Percentiles rank a stretch among this genome's conserved stretches.
Evolutionary conservation across 225 moss, liverwort and hornwort genomes (phyloP).

Genomic region (Physcomitrium patens): DNA sequence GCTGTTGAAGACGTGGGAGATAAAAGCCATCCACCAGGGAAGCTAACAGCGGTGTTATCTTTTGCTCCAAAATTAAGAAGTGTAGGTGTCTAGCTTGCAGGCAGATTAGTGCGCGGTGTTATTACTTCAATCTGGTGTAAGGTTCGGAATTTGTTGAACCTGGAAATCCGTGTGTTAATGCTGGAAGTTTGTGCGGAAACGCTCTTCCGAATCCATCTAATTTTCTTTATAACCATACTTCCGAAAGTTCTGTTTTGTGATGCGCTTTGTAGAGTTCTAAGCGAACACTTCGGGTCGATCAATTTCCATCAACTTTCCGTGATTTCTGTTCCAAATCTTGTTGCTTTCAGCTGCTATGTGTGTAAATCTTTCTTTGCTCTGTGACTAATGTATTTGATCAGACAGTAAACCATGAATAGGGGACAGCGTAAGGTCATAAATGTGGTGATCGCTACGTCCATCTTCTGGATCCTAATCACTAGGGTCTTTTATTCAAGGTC

Average conservation of each 20-base stretch:
- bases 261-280: no score
- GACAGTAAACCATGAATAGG: slow-evolving; percentile 24
- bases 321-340: no score
- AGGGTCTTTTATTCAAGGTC: slow-evolving; percentile 1
- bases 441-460: slow-evolving; percentile 14
- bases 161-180: neutral
- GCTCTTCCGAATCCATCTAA: neutral
- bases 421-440: slow-evolving; percentile 10
- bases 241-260: neutral
- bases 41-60: neutral
- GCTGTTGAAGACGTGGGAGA: neutral
- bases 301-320: no score
- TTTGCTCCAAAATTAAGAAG: neutral
- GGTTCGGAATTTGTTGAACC: slow-evolving; percentile 5
- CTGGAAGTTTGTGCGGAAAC: neutral
- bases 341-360: neutral
- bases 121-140: slow-evolving; percentile 9
- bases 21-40: neutral
- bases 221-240: neutral
- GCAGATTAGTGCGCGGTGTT: neutral
- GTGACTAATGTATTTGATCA: slow-evolving; percentile 22
- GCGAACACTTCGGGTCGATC: no score
- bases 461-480: slow-evolving; percentile 18
- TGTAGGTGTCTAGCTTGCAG: neutral
- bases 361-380: neutral